Evolutionary conservation across 768 basidiomycete species (phyloP).

Genomic region (Lentinula edodes): DNA sequence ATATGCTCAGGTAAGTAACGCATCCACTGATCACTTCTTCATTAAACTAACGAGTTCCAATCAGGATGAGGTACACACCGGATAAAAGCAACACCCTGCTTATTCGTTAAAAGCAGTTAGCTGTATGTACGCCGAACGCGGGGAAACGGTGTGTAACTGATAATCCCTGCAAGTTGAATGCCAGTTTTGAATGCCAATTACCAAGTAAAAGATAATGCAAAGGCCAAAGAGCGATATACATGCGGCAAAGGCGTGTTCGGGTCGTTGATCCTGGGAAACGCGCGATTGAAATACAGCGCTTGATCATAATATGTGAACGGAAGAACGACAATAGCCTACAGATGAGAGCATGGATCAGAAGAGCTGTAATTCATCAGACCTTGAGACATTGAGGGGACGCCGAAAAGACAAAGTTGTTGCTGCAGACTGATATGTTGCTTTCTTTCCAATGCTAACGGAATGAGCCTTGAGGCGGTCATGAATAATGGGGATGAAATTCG

Average conservation of each 20-base stretch:
- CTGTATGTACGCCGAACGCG: neutral
- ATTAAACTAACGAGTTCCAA: too few species aligned
- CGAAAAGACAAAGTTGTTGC: neutral
- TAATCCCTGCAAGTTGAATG: neutral
- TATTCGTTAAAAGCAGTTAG: neutral
- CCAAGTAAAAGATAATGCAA: neutral
- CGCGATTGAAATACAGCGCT: neutral
- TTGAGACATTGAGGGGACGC: neutral
- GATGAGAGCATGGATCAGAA: neutral
- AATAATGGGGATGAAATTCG: neutral
- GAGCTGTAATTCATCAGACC: neutral
- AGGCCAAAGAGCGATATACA: slow-evolving; percentile 3
- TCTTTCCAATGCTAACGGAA: neutral
- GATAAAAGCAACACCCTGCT: neutral
- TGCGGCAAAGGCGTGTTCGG: slow-evolving; percentile 1
- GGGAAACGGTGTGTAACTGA: neutral
- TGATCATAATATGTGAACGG: neutral
- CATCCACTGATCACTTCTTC: too few species aligned
- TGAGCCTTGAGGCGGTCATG: neutral
- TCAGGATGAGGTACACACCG: neutral
- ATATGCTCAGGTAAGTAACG: too few species aligned
- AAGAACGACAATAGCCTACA: neutral
- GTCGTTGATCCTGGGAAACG: neutral
- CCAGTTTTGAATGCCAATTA: neutral
- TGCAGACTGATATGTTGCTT: neutral